Evolutionary conservation across 495 filamentous ascomycete genomes (phyloP).

Genomic region (Acidomyces sp.): DNA sequence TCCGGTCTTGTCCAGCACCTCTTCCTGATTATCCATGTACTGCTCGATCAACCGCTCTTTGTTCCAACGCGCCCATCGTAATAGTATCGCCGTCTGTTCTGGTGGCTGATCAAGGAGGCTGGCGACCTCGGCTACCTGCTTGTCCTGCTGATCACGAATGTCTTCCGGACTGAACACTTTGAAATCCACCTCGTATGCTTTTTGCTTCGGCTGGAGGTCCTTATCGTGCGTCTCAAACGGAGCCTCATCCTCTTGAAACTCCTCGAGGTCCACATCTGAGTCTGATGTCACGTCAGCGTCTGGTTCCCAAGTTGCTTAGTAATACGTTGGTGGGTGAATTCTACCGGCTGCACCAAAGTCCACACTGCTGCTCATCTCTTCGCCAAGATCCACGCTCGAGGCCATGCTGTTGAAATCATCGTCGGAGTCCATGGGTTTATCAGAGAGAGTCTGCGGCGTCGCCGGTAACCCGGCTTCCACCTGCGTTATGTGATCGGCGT

Average conservation of each 20-base stretch:
- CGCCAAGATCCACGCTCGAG: slow-evolving; percentile 58
- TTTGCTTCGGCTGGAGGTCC: slow-evolving; percentile 55
- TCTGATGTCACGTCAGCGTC: slow-evolving; percentile 13
- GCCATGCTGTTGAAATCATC: slow-evolving; percentile 85
- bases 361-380: slow-evolving; percentile 56
- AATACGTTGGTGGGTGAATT: slow-evolving; percentile 21
- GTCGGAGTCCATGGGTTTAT: slow-evolving; percentile 77
- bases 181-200: slow-evolving; percentile 73
- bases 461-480: slow-evolving; percentile 34
- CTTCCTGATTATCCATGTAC: slow-evolving; percentile 74
- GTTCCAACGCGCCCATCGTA: slow-evolving; percentile 86
- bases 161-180: slow-evolving; percentile 65
- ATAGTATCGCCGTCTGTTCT: slow-evolving; percentile 75
- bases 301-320: not conserved
- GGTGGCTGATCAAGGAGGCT: slow-evolving; percentile 74
- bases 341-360: slow-evolving; percentile 65
- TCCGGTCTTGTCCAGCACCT: slow-evolving; percentile 75
- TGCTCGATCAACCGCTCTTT: slow-evolving; percentile 86
- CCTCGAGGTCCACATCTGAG: slow-evolving; percentile 48
- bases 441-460: slow-evolving; percentile 49
- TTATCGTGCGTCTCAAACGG: slow-evolving; percentile 62
- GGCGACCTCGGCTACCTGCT: slow-evolving; percentile 76
- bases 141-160: slow-evolving; percentile 69
- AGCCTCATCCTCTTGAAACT: slow-evolving; percentile 59
- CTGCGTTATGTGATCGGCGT: slow-evolving; percentile 26